phyloP scores from a whole-genome alignment of 495 filamentous ascomycete species.

The Poronia punctata region DNA sequence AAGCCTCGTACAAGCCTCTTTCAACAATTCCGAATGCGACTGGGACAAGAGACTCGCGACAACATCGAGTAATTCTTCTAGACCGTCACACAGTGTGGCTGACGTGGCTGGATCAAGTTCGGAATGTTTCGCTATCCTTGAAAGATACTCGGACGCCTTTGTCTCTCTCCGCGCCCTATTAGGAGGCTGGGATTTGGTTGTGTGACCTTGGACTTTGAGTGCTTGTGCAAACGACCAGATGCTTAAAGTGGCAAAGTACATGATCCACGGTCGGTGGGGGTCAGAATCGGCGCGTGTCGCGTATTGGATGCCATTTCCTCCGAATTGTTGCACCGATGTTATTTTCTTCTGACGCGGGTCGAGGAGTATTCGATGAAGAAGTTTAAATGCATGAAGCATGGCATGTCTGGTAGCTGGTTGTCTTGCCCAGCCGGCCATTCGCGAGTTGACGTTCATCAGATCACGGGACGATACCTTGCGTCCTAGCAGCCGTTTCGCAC shows the following conservation, averaged over 20 bases:
- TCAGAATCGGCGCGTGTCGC: constrained; percentile 80
- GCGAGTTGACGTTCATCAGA: constrained; percentile 65
- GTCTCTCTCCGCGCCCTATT: constrained; percentile 1
- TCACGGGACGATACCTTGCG: constrained; percentile 76
- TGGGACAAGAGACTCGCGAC: constrained; percentile 33
- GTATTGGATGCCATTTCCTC: constrained; percentile 44
- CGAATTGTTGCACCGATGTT: constrained; percentile 14
- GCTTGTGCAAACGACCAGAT: constrained; percentile 93
- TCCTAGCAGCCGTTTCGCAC: constrained; percentile 74
- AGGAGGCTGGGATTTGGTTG: constrained; percentile 15
- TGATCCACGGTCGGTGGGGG: constrained; percentile 90
- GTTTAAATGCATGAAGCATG: constrained; percentile 82
- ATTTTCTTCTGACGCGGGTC: constrained; percentile 35
- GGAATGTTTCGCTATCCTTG: constrained; percentile 27
- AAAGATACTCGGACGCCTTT: constrained; percentile 33
- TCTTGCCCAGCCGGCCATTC: constrained; percentile 82
- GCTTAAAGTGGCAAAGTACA: constrained; percentile 86
- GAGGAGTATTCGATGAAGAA: constrained; percentile 71
- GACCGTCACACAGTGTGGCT: constrained; percentile 29
- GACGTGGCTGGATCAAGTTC: constrained; percentile 32
- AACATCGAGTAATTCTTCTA: constrained; percentile 37
- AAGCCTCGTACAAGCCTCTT: constrained; percentile 36
- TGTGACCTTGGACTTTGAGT: constrained; percentile 48
- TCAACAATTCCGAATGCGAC: constrained; percentile 38
- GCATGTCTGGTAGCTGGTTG: constrained; percentile 80